These are phyloP conservation scores for Solanum megistacrolobum DNA, from an alignment of 257 asterid species.

Conservation along the genomic window DNA sequence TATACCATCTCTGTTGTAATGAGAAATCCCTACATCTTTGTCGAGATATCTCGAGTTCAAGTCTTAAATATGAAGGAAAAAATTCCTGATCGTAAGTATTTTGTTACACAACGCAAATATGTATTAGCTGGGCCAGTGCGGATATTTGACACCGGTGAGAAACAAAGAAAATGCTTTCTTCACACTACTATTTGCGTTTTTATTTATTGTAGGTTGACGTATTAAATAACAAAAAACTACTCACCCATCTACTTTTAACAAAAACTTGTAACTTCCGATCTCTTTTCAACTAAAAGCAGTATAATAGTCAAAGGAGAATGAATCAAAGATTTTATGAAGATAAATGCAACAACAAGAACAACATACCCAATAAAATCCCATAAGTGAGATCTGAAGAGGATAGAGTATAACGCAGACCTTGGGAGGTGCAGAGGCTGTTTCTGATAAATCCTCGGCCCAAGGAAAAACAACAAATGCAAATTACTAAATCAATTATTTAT, in stretches of 20 bases:
- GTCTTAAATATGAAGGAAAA: rapidly evolving
- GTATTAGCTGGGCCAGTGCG: not conserved
- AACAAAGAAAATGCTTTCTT: not conserved
- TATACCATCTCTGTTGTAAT: not conserved
- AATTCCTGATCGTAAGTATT: not conserved
- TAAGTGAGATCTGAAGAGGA: not conserved
- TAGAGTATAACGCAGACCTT: not conserved
- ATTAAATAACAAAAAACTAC: not conserved
- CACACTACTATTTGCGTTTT: not conserved
- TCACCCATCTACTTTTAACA: not conserved
- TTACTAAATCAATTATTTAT: not conserved
- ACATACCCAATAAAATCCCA: not conserved
- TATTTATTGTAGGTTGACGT: not conserved
- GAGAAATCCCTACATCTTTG: not conserved
- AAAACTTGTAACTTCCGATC: not conserved
- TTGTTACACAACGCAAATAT: not conserved
- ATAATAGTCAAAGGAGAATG: not conserved
- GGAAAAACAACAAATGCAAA: not conserved
- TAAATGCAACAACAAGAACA: not conserved
- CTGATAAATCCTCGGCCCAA: not conserved
- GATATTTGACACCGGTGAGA: not conserved
- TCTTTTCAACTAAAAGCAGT: not conserved
- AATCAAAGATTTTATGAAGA: not conserved
- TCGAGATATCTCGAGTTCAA: not conserved
- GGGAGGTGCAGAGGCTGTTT: not conserved